phyloP scores from a whole-genome alignment of 768 basidiomycete genomes.

The Exsudoporus frostii region DNA sequence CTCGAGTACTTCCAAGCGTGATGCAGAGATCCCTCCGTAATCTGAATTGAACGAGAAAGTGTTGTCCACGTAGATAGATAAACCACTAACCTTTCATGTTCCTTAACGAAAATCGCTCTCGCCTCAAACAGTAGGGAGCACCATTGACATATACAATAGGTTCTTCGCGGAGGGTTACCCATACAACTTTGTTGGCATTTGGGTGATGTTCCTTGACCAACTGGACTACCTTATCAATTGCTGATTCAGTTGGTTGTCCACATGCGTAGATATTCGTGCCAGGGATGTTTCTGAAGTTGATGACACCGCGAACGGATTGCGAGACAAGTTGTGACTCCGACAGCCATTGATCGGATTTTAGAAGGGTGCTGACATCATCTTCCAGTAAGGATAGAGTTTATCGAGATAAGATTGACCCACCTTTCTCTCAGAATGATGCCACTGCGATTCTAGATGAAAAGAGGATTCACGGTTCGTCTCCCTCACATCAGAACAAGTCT shows the following conservation, averaged over 20 bases:
- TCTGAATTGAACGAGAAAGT: conserved; percentile 42
- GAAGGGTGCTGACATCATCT: conserved; percentile 54
- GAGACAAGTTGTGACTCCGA: conserved; percentile 65
- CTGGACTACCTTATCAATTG: conserved; percentile 75
- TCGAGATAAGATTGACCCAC: conserved; percentile 38
- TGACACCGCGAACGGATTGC: conserved; percentile 81
- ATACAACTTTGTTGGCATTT: conserved; percentile 61
- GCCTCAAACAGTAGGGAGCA: conserved; percentile 82
- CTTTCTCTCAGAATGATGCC: conserved; percentile 93
- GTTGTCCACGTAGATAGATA: background rate
- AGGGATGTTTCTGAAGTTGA: conserved; percentile 87
- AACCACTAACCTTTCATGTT: conserved; percentile 81
- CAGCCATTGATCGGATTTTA: conserved; percentile 94
- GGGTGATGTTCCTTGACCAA: conserved; percentile 63
- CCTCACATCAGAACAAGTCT: conserved; percentile 7
- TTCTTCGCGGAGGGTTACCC: conserved; percentile 93
- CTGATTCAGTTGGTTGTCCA: conserved; percentile 86
- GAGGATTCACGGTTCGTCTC: background rate
- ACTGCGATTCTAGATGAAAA: conserved; percentile 67
- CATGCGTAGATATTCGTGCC: conserved; percentile 84
- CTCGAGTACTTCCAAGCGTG: conserved; percentile 85
- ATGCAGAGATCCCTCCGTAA: conserved; percentile 92
- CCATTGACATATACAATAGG: conserved; percentile 93
- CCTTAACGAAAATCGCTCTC: conserved; percentile 81
- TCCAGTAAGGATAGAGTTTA: background rate